These are phyloP conservation scores for Astrephomene gubernaculifera DNA, from an alignment of 139 green algal species.

Conservation along the genomic window DNA sequence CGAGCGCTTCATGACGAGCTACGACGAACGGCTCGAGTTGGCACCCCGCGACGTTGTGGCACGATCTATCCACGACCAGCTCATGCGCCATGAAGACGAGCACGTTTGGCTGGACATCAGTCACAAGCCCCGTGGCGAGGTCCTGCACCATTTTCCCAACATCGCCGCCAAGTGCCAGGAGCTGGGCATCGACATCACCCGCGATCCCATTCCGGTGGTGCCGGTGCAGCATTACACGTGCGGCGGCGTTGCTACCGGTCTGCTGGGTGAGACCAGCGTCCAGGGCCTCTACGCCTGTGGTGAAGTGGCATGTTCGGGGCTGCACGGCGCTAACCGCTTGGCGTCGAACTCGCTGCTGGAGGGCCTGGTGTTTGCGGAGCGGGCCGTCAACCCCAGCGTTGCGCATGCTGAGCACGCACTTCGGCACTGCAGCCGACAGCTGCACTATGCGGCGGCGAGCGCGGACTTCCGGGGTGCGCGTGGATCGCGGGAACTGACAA, in stretches of 20 bases:
- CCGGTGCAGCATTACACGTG: conserved; percentile 98
- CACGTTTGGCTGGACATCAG: conserved; percentile 96
- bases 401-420: conserved; percentile 78
- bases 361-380: conserved; percentile 94
- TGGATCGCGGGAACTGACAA: conserved; percentile 16
- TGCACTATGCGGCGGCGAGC: conserved; percentile 63
- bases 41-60: conserved; percentile 97
- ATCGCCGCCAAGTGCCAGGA: conserved; percentile 81
- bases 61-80: conserved; percentile 90
- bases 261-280: conserved; percentile 90
- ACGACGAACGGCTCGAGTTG: conserved; percentile 94
- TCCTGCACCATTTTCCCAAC: conserved; percentile 95
- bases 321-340: conserved; percentile 98
- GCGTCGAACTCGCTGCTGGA: conserved; percentile 97
- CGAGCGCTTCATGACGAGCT: conserved; percentile 95
- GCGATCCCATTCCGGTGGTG: conserved; percentile 94
- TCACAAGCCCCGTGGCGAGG: conserved; percentile 77
- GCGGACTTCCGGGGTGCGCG: conserved; percentile 56
- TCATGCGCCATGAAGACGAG: conserved; percentile 68
- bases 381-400: conserved; percentile 83
- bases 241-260: conserved; percentile 91
- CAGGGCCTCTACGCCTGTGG: conserved; percentile 93
- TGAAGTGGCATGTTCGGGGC: conserved; percentile 92
- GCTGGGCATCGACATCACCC: conserved; percentile 94
- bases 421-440: conserved; percentile 53